These are phyloP conservation scores for Pseudozyma sp. DNA, from an alignment of 1,284 basidiomycete species.

Conservation along the genomic window DNA sequence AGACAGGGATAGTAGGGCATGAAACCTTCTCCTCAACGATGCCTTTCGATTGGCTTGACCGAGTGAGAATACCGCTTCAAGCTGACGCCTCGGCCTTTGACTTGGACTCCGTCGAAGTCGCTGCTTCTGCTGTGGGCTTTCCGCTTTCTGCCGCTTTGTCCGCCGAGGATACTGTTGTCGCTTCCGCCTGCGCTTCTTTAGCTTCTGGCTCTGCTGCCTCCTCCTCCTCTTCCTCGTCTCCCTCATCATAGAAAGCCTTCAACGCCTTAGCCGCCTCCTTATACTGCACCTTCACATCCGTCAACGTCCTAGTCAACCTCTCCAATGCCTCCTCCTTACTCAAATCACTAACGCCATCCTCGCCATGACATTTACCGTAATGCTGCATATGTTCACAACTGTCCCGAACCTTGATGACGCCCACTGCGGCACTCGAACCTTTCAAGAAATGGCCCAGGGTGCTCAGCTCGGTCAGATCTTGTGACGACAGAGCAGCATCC, in stretches of 20 bases:
- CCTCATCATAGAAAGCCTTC: slow-evolving; percentile 69
- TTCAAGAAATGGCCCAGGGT: slow-evolving; percentile 91
- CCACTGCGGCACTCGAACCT: slow-evolving; percentile 90
- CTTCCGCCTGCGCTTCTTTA: slow-evolving; percentile 59
- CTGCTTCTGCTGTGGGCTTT: slow-evolving; percentile 1
- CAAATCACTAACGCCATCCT: slow-evolving; percentile 57
- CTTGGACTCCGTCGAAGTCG: not conserved
- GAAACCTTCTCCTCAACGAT: not conserved
- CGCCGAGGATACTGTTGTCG: slow-evolving; percentile 69
- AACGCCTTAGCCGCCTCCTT: slow-evolving; percentile 65
- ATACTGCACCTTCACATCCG: slow-evolving; percentile 60
- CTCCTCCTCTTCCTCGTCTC: slow-evolving; percentile 58
- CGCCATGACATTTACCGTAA: slow-evolving; percentile 74
- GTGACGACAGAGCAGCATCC: slow-evolving; percentile 77
- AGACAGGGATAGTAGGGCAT: too few species aligned
- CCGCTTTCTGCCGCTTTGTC: slow-evolving; percentile 67
- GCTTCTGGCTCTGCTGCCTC: slow-evolving; percentile 12
- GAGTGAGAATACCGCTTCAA: not conserved
- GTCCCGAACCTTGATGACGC: slow-evolving; percentile 81
- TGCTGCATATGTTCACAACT: slow-evolving; percentile 91
- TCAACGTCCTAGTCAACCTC: slow-evolving; percentile 48
- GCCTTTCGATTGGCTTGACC: not conserved
- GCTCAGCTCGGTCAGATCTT: slow-evolving; percentile 78
- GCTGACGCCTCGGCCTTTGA: not conserved
- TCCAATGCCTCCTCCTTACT: slow-evolving; percentile 49